phyloP scores from a whole-genome alignment of 495 filamentous ascomycete genomes.

The Penicillium coffeae region DNA sequence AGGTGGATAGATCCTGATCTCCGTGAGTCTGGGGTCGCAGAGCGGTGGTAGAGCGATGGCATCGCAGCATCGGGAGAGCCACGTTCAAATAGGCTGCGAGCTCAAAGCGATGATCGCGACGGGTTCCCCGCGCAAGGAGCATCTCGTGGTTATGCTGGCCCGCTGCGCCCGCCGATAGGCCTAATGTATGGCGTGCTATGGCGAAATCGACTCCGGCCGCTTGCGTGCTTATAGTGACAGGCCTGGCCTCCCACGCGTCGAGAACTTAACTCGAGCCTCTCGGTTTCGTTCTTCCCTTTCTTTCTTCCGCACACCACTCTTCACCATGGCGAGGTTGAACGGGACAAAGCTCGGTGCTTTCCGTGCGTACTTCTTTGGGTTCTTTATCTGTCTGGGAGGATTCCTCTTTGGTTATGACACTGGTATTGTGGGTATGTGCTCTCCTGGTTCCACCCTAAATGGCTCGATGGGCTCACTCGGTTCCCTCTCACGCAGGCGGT shows the following conservation, averaged over 20 bases:
- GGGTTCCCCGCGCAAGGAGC: no score
- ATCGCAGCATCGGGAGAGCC: no score
- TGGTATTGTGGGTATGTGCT: slow-evolving; percentile 24
- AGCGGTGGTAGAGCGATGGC: no score
- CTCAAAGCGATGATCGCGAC: no score
- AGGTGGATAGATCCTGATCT: neutral
- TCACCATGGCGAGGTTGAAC: slow-evolving; percentile 15
- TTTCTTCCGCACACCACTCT: neutral
- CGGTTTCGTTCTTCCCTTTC: no score
- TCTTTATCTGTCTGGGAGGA: slow-evolving; percentile 24
- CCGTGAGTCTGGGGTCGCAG: neutral
- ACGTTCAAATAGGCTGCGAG: no score
- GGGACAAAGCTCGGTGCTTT: slow-evolving; percentile 24
- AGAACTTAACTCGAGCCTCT: no score
- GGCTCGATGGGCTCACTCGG: neutral
- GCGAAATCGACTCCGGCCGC: slow-evolving; percentile 19
- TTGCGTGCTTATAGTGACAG: no score
- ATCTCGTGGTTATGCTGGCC: neutral
- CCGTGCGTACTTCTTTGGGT: slow-evolving; percentile 27
- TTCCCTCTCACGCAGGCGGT: slow-evolving; percentile 9
- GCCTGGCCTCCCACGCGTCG: no score
- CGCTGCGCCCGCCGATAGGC: neutral
- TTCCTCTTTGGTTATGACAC: slow-evolving; percentile 31
- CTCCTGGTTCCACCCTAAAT: neutral
- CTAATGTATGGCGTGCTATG: slow-evolving; percentile 23